Evolutionary conservation across 257 asterid genomes (phyloP), one percentile per base, ranked within the genome.

Genomic region (Solanum lignicaule): DNA sequence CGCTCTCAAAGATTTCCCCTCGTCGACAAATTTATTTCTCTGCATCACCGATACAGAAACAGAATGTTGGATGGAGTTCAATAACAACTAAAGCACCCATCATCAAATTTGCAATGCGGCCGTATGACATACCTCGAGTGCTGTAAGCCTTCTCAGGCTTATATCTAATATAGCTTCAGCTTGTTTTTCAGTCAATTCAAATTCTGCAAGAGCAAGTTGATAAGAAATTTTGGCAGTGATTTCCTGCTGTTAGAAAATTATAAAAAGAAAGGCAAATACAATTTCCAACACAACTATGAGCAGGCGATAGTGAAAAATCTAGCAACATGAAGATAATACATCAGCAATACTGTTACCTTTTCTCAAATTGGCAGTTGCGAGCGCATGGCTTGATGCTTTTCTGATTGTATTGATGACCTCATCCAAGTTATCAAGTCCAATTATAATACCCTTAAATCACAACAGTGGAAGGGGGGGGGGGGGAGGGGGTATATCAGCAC

Each of bases 161-260:
- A 97, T 95, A 92, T 97, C 99, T 93, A 97, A 83, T 89, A 97
- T 93, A 55, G 99, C 98, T 73, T 97, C 99, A 72, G 99, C 98
- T 91, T 97, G 99, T 92, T 96, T 96, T 69, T 96, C 99, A 85
- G 96, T 81, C 92, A 96, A 93, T 88, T 89, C 93, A 91, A 94
- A 95, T 91, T 91, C 99, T 97, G 96, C 92, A 89, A 87, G 89
- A 90, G n/a, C 36, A 71, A 68, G 75, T 66, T 66, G 69, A 81
- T 18, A 29, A 46, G 69, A 81, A 46, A 81, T 48, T 52, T 29
- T 81, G 69, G 41, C 31, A 81, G n/a, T 16, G 20, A 29, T 81
- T 31, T 29, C 29, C 69, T 48, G 36, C 85, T 48, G 21, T 46
- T 81, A 35, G 31, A 39, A 85, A 85, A 66, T 38, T 85, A 13